Evolutionary conservation across 768 basidiomycete species (phyloP).

Genomic region (Kwoniella sp.): DNA sequence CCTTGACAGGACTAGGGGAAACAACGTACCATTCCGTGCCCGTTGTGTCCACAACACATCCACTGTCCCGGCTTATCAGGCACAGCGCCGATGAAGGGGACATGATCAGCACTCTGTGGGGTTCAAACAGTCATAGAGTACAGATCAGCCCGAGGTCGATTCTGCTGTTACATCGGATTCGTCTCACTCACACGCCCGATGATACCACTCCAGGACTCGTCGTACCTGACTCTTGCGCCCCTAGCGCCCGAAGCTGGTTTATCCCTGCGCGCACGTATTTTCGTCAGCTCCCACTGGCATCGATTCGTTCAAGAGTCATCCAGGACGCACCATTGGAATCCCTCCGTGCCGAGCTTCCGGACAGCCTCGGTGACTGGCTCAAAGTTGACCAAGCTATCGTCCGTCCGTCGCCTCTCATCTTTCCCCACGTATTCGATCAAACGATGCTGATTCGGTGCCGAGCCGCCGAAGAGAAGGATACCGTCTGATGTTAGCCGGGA

Average conservation of each 20-base stretch:
- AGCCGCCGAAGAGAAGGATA: slow-evolving; percentile 32
- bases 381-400: slow-evolving; percentile 36
- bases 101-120: slow-evolving; percentile 41
- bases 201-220: slow-evolving; percentile 51
- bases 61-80: slow-evolving; percentile 45
- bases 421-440: slow-evolving; percentile 28
- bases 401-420: slow-evolving; percentile 21
- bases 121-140: too few species aligned
- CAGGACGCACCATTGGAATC: slow-evolving; percentile 48
- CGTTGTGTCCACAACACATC: slow-evolving; percentile 43
- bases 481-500: slow-evolving; percentile 27
- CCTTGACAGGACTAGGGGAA: background rate
- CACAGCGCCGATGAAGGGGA: slow-evolving; percentile 45
- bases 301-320: background rate
- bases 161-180: background rate
- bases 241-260: slow-evolving; percentile 2
- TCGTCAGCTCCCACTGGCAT: background rate
- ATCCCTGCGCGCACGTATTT: slow-evolving; percentile 2
- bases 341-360: slow-evolving; percentile 31
- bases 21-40: slow-evolving; percentile 31
- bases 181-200: slow-evolving; percentile 40
- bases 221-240: slow-evolving; percentile 20
- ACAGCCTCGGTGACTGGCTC: slow-evolving; percentile 47
- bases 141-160: background rate
- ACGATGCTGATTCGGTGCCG: slow-evolving; percentile 24